Percentiles rank a stretch among this genome's conserved stretches.
These are phyloP conservation scores for Metschnikowia cerradonensis DNA, from an alignment of 805 yeast species.

Conservation along the genomic window DNA sequence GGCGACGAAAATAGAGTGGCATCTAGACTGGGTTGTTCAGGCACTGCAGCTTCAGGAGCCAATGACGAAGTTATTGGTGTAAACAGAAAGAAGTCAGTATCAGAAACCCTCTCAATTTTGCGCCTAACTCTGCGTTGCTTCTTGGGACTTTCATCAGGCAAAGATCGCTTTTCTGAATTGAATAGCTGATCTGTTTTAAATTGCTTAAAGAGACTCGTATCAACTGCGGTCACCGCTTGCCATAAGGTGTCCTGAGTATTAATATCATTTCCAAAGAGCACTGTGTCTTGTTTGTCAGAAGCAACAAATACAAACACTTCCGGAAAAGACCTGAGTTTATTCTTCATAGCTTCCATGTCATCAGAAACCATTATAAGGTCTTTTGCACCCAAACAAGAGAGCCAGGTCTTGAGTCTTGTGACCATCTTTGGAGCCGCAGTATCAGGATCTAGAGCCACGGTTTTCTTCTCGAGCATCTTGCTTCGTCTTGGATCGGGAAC, in stretches of 20 bases:
- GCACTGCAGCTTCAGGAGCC: not conserved
- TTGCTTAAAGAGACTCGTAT: not conserved
- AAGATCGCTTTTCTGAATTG: not conserved
- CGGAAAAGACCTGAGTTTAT: not conserved
- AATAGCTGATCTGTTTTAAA: not conserved
- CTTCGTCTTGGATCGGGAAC: conserved; percentile 15
- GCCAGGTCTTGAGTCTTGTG: conserved; percentile 13
- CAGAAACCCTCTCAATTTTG: conserved; percentile 29
- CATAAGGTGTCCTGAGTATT: conserved; percentile 11
- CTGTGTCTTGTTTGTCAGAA: not conserved
- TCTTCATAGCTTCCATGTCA: not conserved
- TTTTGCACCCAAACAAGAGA: conserved; percentile 11
- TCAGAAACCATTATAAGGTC: not conserved
- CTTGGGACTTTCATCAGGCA: not conserved
- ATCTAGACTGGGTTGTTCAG: not conserved
- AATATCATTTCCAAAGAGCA: not conserved
- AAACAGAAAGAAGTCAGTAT: conserved; percentile 34
- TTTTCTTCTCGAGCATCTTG: conserved; percentile 14
- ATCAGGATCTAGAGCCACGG: conserved; percentile 7
- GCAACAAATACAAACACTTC: not conserved
- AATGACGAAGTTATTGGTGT: conserved; percentile 8
- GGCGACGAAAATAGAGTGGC: not conserved
- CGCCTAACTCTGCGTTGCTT: conserved; percentile 26
- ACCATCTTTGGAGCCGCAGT: conserved; percentile 5
- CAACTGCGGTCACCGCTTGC: conserved; percentile 9